Conservation (phyloP, 441 rosid species). For the Syzygium malaccense region DNA sequence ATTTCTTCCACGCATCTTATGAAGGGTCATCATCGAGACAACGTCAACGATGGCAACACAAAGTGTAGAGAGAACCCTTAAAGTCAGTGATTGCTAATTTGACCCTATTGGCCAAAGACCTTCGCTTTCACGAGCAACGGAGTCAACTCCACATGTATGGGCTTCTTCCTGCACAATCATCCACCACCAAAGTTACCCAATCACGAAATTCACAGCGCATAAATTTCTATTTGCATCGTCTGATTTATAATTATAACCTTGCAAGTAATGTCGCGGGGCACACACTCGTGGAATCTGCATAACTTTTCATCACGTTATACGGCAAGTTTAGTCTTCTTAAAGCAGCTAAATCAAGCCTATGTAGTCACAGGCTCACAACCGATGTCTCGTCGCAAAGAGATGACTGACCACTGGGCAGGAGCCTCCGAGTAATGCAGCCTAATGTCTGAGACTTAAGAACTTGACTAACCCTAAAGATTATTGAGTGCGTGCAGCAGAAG, state of each 20-base stretch:
- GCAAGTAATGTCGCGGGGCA: background rate
- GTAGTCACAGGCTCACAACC: too few relatives aligned
- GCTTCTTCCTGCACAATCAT: background rate
- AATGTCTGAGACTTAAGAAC: too few relatives aligned
- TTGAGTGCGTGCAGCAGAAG: too few relatives aligned
- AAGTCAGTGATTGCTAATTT: background rate
- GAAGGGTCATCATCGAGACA: background rate
- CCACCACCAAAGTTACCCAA: background rate
- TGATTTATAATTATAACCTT: background rate
- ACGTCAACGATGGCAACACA: background rate
- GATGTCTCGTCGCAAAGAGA: too few relatives aligned
- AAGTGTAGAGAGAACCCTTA: background rate
- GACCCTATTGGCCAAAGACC: background rate
- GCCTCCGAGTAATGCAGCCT: too few relatives aligned
- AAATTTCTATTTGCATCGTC: background rate
- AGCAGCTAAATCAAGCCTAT: too few relatives aligned
- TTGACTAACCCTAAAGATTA: too few relatives aligned
- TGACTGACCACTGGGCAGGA: too few relatives aligned
- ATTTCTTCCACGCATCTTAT: background rate
- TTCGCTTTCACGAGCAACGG: background rate
- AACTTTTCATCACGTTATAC: background rate
- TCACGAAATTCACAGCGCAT: background rate
- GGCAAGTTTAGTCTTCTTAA: too few relatives aligned
- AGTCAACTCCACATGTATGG: background rate
- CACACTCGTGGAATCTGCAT: background rate